A percentile compares a stretch with the other conserved stretches of the same genome.
These are phyloP conservation scores for Phytopythium kandeliae DNA, from an alignment of 352 stramenopile species.

Conservation along the genomic window DNA sequence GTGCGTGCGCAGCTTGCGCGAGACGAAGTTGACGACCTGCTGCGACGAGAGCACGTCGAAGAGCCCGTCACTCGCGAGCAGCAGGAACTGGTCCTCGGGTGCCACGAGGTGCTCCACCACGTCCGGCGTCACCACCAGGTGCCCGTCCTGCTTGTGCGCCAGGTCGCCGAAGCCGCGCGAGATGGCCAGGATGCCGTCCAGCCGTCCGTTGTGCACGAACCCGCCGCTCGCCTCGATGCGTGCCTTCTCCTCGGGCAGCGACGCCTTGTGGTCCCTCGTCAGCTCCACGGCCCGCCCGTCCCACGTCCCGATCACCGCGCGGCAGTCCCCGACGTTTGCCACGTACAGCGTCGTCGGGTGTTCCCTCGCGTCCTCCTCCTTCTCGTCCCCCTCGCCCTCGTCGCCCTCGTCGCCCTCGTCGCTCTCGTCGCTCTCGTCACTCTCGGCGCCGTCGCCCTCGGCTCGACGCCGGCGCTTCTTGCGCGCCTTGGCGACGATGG, in stretches of 20 bases:
- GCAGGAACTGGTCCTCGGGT: constrained; percentile 81
- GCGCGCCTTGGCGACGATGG: constrained; percentile 41
- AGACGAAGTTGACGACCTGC: constrained; percentile 88
- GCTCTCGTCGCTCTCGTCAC: constrained; percentile 6
- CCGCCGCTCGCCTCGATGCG: constrained; percentile 78
- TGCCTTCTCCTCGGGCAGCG: constrained; percentile 61
- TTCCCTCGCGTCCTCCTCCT: constrained; percentile 8
- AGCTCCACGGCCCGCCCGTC: constrained; percentile 71
- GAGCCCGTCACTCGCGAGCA: constrained; percentile 89
- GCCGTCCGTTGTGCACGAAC: constrained; percentile 84
- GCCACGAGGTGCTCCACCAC: constrained; percentile 61
- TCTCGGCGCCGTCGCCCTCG: constrained; percentile 5
- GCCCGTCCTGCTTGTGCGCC: constrained; percentile 85
- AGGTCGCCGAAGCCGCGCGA: constrained; percentile 87
- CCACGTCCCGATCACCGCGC: constrained; percentile 79
- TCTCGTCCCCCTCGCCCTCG: neutral
- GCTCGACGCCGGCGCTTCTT: constrained; percentile 20
- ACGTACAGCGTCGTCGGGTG: constrained; percentile 63
- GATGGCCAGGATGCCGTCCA: constrained; percentile 85
- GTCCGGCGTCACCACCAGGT: constrained; percentile 80
- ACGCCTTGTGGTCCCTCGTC: constrained; percentile 87
- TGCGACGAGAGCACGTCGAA: constrained; percentile 91
- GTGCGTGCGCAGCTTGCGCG: constrained; percentile 81
- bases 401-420: constrained; percentile 1
- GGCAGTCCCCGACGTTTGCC: constrained; percentile 88